Evolutionary conservation across 768 basidiomycete species (phyloP).

Genomic region (Lepiota venenata): DNA sequence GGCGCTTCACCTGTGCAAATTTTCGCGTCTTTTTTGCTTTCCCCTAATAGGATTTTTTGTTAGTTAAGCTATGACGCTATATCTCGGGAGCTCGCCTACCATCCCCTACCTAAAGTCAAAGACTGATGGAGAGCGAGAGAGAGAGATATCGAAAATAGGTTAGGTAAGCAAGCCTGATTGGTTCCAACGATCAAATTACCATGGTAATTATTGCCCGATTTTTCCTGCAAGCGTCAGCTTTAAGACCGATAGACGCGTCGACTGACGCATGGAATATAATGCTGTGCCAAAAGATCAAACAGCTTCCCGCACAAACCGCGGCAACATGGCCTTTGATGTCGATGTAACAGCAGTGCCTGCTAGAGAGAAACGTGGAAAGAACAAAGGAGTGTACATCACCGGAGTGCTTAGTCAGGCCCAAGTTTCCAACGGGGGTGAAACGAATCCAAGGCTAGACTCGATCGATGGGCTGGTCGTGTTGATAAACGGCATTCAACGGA

Average conservation of each 20-base stretch:
- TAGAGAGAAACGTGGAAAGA: neutral
- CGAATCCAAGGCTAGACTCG: neutral
- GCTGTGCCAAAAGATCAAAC: too few species aligned
- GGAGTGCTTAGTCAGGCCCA: neutral
- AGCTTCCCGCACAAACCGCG: too few species aligned
- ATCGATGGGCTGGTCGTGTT: too few species aligned
- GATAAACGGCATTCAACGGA: neutral
- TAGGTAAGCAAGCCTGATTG: neutral
- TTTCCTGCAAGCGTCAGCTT: too few species aligned
- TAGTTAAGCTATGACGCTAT: too few species aligned
- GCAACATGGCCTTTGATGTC: neutral
- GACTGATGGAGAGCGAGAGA: neutral
- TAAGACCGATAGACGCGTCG: too few species aligned
- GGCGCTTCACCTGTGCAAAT: slow-evolving; percentile 90
- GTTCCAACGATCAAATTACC: neutral
- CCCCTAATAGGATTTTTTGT: slow-evolving; percentile 43
- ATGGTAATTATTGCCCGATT: too few species aligned
- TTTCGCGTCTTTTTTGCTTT: slow-evolving; percentile 94
- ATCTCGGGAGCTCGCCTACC: neutral
- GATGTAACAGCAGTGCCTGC: too few species aligned
- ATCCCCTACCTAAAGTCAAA: neutral
- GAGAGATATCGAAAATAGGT: neutral
- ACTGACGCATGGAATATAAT: too few species aligned
- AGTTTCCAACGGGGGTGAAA: neutral
- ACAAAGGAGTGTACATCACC: neutral